Conservation (phyloP, 495 filamentous ascomycete genomes). For the Baudoinia panamericana region DNA sequence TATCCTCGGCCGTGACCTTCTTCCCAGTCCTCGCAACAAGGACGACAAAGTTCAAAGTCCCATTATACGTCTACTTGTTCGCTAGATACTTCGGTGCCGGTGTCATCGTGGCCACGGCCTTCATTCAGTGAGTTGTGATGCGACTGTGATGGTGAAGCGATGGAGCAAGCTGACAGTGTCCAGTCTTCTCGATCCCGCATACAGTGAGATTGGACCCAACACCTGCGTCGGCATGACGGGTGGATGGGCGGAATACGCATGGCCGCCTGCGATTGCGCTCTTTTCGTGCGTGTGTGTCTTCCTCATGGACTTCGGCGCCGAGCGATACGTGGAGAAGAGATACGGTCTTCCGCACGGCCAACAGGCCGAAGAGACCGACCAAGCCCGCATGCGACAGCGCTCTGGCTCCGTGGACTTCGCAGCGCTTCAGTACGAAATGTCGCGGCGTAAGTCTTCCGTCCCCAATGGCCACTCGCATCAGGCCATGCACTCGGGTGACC, state of each 20-base stretch:
- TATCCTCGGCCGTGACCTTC: slow-evolving; percentile 4
- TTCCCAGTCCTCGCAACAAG: slow-evolving; percentile 38
- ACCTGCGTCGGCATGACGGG: slow-evolving; percentile 50
- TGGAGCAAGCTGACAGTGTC: not conserved
- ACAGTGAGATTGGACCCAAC: slow-evolving; percentile 52
- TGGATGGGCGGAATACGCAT: slow-evolving; percentile 65
- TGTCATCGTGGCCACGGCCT: slow-evolving; percentile 40
- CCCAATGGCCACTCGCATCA: slow-evolving; percentile 5
- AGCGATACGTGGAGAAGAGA: slow-evolving; percentile 55
- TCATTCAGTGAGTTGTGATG: slow-evolving; percentile 48
- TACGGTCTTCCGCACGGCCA: slow-evolving; percentile 33
- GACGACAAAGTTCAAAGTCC: slow-evolving; percentile 41
- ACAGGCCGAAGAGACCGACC: slow-evolving; percentile 2
- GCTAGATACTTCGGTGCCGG: slow-evolving; percentile 38
- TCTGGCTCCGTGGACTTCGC: slow-evolving; percentile 1
- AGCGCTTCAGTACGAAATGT: not conserved
- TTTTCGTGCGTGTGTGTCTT: slow-evolving; percentile 77
- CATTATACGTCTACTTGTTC: slow-evolving; percentile 59
- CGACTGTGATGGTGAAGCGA: not conserved
- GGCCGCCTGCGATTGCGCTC: slow-evolving; percentile 67
- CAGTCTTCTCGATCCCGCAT: slow-evolving; percentile 63
- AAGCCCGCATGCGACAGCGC: slow-evolving; percentile 1
- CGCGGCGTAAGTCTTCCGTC: not conserved
- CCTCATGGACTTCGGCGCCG: slow-evolving; percentile 69
- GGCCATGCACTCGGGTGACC: slow-evolving; percentile 7